phyloP scores from a whole-genome alignment of 345 rosid species.

The Angophora floribunda region DNA sequence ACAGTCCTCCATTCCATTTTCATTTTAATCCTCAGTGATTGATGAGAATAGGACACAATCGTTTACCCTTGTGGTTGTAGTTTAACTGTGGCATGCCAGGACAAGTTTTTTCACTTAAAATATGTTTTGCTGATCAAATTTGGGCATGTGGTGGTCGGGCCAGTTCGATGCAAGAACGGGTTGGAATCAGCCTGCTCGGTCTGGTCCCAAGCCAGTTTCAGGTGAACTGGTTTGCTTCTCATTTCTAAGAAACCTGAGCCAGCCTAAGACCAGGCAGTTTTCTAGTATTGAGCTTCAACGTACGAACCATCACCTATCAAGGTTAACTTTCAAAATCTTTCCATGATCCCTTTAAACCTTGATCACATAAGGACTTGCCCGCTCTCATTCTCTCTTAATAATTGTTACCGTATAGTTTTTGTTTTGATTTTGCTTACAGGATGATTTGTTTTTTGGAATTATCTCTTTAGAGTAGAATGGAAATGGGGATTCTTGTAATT shows the following conservation, averaged over 20 bases:
- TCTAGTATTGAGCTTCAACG: not conserved
- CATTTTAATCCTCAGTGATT: not conserved
- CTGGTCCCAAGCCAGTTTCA: not conserved
- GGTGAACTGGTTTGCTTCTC: not conserved
- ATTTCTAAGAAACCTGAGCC: not conserved
- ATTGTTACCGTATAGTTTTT: not conserved
- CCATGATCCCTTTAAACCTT: not conserved
- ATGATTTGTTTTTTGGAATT: not conserved
- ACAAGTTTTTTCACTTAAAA: not conserved
- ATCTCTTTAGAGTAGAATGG: not conserved
- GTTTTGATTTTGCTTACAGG: not conserved
- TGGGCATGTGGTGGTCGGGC: not conserved
- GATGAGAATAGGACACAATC: not conserved
- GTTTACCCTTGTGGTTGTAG: not conserved
- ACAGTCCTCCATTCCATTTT: not conserved
- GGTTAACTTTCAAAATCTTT: not conserved
- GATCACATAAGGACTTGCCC: not conserved
- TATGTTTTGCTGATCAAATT: not conserved
- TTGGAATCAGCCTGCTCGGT: not conserved
- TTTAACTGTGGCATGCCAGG: not conserved
- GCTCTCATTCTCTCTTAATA: not conserved
- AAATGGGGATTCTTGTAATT: not conserved
- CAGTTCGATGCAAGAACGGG: not conserved
- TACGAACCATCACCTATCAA: not conserved
- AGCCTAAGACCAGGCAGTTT: not conserved